Base-by-base conservation (phyloP, 2,329 filamentous ascomycete species). In the Leptographium wingfieldii region DNA sequence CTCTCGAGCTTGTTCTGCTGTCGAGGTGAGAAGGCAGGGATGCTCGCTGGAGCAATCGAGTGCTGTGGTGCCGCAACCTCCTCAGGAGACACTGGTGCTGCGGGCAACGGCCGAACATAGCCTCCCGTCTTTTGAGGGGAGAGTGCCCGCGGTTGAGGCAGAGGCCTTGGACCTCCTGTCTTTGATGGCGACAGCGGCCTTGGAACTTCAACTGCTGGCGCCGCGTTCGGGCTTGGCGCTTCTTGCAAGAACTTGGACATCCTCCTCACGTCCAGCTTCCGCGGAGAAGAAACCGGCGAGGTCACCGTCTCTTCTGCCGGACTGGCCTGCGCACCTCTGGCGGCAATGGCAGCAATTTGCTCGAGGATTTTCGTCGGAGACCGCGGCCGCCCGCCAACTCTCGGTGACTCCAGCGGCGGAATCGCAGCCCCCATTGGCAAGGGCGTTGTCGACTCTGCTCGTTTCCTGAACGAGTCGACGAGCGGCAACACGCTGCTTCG, bases 221-320 rank as follows among this genome's bases (percentile, higher is more conserved):
- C 16, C 9, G 53, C n/a, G 10, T 64, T 53, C 48, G 69, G 67
- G 51, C 38, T 62, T n/a, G 62, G 66, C 27, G 72, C 66, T 51
- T 79, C 76, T 60, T 80, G 79, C 16, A 83, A 64, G 64, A 86
- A 85, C 59, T 71, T 76, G 2, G 82, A 85, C 70, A 84, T 77
- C 59, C 81, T 75, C 68, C 81, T 85, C 68, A 78, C 69, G 65
- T 84, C 77, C 25, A 85, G 71, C 65, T 85, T 83, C 61, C 74
- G 77, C 1, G 84, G 82, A 19, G 82, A 83, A 3, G 76, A 68
- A 4, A 80, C 73, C 61, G 77, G 75, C 1, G 76, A 72, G 16
- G 62, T 65, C 1, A 49, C 2, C 0, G 53, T 29, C 33, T 72
- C 72, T 25, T 71, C 63, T 29, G 71, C 70, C 33, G 71, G 22